Base-by-base conservation (phyloP, 2,329 filamentous ascomycete genomes). In the Whalleya microplaca region DNA sequence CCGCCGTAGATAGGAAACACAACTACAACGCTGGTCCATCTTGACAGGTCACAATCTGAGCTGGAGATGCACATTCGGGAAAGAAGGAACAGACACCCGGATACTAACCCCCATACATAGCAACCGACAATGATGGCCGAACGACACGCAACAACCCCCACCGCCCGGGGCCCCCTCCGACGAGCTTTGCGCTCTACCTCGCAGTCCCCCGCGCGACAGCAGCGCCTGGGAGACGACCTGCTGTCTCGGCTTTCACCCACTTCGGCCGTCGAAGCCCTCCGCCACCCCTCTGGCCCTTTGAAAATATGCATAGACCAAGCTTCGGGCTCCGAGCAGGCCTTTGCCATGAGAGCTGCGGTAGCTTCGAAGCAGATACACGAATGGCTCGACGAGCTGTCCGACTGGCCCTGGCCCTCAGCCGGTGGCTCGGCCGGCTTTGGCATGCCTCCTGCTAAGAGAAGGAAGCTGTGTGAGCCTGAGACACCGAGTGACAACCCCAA, bases 351-450 rank as follows among this genome's bases (percentile, higher is more conserved):
- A 59, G 87, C 89, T 43, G 90, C 90, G 42, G 73, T 86, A 58
- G 87, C 89, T 16, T 89, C 89, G 12, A 84, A 88, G 65, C 86
- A 84, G 61, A 84, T 95, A 59, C 82, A 88, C 71, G 81, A 84
- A 67, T 95, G 91, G 90, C 79, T 90, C 21, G 78, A 84, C n/a
- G 91, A 95, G 76, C 78, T 95, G 41, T 75, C 77, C 44, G 69
- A 75, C 44, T 86, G 84, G 85, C 72, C 76, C 1, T 86, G 86
- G 85, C 80, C 84, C 1, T 67, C 75, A 1, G 67, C 72, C 3
- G 73, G 73, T 14, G 79, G 79, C 41, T 78, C 82, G 2, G 71
- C 75, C 1, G 85, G 85, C 7, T 88, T 88, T 57, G 78, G 83
- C 65, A 70, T 74, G 61, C 80, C 82, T 10, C 64, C 68, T 41